Conservation (phyloP, 345 rosid species). For the Syzygium grande region DNA sequence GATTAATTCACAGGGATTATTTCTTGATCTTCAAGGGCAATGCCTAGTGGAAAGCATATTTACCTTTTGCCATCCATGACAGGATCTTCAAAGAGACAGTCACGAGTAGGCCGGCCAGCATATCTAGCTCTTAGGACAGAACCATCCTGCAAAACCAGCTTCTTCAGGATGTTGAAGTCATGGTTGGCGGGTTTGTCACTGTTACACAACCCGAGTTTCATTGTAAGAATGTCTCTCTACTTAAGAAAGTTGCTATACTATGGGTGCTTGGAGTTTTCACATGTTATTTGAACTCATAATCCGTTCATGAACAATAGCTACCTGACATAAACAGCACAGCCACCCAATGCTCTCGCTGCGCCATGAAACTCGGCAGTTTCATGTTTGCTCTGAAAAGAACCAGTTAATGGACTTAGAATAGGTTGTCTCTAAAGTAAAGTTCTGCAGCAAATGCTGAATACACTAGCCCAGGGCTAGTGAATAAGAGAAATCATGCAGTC, state of each 20-base stretch:
- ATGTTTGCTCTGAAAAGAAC: constrained; percentile 38
- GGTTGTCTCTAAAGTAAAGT: background rate
- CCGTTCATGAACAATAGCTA: background rate
- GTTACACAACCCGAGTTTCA: constrained; percentile 4
- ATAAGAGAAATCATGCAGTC: background rate
- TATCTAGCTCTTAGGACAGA: constrained; percentile 54
- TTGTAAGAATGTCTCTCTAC: background rate
- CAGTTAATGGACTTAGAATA: background rate
- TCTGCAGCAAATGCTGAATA: background rate
- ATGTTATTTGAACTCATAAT: background rate
- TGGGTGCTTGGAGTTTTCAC: background rate
- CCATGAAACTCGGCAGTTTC: constrained; percentile 49
- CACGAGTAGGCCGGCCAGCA: constrained; percentile 62
- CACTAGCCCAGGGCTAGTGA: background rate
- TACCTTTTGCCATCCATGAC: constrained; percentile 64
- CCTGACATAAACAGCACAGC: constrained; percentile 40
- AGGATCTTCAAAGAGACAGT: constrained; percentile 54
- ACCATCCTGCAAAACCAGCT: constrained; percentile 55
- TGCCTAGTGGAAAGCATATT: background rate
- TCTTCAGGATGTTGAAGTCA: constrained; percentile 39
- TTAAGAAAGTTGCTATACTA: constrained; percentile 18
- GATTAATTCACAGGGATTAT: background rate
- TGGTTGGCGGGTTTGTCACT: constrained; percentile 51
- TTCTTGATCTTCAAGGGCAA: background rate
- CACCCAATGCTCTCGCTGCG: constrained; percentile 63